Percentiles rank a stretch among this genome's conserved stretches.
Conservation (phyloP, 169 alveolate species). For the Plasmodium cynomolgi region DNA sequence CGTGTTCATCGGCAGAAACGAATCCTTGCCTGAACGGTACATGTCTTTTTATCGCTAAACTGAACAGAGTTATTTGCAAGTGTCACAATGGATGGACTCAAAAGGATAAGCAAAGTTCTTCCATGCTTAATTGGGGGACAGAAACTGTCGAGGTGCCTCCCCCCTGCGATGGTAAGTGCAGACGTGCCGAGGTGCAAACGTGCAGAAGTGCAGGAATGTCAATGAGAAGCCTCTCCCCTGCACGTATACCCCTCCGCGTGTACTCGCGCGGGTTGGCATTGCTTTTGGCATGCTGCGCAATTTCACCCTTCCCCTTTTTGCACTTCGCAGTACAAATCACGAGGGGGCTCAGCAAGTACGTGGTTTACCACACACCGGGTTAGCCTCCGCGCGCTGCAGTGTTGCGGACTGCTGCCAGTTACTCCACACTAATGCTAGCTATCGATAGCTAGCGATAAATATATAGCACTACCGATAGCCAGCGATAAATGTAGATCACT, state of each 20-base stretch:
- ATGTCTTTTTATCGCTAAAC: conserved; percentile 80
- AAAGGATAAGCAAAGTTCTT: conserved; percentile 72
- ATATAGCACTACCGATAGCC: neutral
- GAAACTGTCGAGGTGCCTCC: conserved; percentile 80
- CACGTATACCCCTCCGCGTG: neutral
- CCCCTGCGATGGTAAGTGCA: conserved; percentile 77
- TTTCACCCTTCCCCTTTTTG: neutral
- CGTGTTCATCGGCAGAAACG: conserved; percentile 80
- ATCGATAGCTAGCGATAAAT: neutral
- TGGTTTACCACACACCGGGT: conserved; percentile 73
- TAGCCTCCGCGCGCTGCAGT: neutral
- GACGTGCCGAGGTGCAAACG: neutral
- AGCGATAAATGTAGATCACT: no score
- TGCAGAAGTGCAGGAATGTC: neutral
- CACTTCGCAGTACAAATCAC: conserved; percentile 17
- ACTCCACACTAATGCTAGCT: neutral
- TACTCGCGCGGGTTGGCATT: neutral
- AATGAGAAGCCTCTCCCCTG: neutral
- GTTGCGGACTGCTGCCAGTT: neutral
- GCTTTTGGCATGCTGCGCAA: neutral
- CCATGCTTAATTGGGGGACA: conserved; percentile 82
- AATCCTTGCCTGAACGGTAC: conserved; percentile 85
- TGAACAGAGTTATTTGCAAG: conserved; percentile 82
- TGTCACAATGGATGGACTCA: conserved; percentile 86
- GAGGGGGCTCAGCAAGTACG: conserved; percentile 58